Base-by-base conservation (phyloP, 768 basidiomycete genomes). In the Rhodotorula paludigena region DNA sequence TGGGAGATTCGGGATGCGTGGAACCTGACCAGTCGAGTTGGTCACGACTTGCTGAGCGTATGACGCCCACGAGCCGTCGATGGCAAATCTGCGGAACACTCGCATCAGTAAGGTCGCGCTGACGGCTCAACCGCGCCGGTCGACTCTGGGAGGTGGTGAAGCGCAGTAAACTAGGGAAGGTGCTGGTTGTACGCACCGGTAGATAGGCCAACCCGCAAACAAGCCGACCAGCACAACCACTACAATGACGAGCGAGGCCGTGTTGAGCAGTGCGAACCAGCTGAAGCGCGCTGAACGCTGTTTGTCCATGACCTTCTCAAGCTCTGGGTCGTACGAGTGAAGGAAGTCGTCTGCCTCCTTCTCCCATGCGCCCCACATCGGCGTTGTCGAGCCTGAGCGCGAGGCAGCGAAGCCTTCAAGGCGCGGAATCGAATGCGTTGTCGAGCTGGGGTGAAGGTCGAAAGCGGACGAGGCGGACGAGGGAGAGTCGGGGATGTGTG, bases 141-240 rank as follows among this genome's bases (percentile, higher is more conserved):
- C n/a, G 82, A 76, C 20, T 30, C 15, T 21, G 30, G 49, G 33
- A 33, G 64, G 4, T 9, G 68, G 30, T 18, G 21, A 16, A 6
- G 30, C 25, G 57, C 7, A 35, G 33, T 11, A 21, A 44, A 28
- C 21, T 30, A 21, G 32, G 11, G 33, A 5, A 6, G 38, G 28
- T 42, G 41, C 5, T 28, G 18, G 38, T 25, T 16, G n/a, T n/a
- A 54, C 66, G 70, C 83, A 84, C 57, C 82, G 80, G 66, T 91
- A 84, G 75, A 96, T 85, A 20, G 94, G 94, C 76, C 89, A 96
- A 41, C 88, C 92, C n/a, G 87, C 88, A 74, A 96, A 97, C 18
- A 97, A 83, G 23, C 83, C 84, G 66, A 96, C 78, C 54, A 96
- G 80, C 41, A 85, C 87, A 20, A 82, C 69, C 39, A 88, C 79